Base-by-base conservation (phyloP, 2,329 filamentous ascomycete genomes). In the Botrytis cinerea region DNA sequence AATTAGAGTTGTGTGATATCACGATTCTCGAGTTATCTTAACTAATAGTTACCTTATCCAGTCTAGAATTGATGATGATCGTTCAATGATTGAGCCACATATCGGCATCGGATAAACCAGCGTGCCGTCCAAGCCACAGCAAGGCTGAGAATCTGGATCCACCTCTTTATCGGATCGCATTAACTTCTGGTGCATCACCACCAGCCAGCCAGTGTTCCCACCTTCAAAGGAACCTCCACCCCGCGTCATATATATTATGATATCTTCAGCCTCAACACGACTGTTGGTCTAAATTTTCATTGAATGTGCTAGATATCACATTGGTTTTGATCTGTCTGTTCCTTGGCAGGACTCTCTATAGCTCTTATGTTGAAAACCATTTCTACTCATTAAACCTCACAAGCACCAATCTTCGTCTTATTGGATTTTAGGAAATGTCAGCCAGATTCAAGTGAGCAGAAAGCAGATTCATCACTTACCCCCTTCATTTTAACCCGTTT, bases 401-500 rank as follows among this genome's bases (percentile, higher is more conserved):
- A 73, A 76, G 76, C 77, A 72, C 74, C 59, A 63, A 62, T 67
- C 68, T 66, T 71, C 61, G 46, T 71, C 43, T 51, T 43, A 73
- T 70, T 68, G 64, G 32, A 72, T 70, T 75, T 48, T 76, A 74
- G 75, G 79, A 77, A 78, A 80, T 80, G 79, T 79, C 75, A 72
- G 74, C 75, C 75, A 79, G 77, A 77, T 73, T 78, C 74, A 79
- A 78, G 79, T 80, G 75, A 75, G 79, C 69, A 68, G 72, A 69
- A 61, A 63, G 74, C 35, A 46, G 48, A n/a, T 71, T 38, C 40
- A 48, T 46, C 28, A 46, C n/a, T 20, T 40, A 1, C 22, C 40
- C 64, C 48, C 64, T 40, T 68, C 46, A 28, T 18, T 43, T 54
- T 3, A 20, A 25, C 10, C 25, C 32, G 38, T 62, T 61, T 22